Percentiles rank a stretch among this genome's conserved stretches.
phyloP scores from a whole-genome alignment of 768 basidiomycete genomes.

The Boletus rufocinnamomeus region DNA sequence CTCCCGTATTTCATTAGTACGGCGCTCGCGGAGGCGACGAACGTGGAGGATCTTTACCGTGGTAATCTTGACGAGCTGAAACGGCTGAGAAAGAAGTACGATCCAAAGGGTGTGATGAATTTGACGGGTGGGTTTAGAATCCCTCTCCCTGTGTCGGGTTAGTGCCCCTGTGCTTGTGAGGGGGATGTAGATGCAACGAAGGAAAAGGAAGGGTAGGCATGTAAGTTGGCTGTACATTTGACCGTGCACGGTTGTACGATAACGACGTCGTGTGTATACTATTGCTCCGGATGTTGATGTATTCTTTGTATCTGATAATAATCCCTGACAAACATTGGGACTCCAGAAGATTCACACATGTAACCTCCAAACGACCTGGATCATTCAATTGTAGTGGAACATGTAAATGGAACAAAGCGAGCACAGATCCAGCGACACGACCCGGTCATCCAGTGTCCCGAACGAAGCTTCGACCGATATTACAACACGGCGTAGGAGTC shows the following conservation, averaged over 20 bases:
- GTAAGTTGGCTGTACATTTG: not conserved
- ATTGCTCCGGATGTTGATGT: not conserved
- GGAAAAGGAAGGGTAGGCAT: not conserved
- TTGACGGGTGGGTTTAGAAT: slow-evolving; percentile 21
- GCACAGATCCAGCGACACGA: not conserved
- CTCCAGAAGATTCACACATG: too few species aligned
- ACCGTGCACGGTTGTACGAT: not conserved
- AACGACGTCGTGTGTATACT: not conserved
- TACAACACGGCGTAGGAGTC: slow-evolving; percentile 7
- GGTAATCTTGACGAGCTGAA: slow-evolving; percentile 3
- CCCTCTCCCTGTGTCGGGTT: not conserved
- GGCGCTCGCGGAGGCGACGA: slow-evolving; percentile 8
- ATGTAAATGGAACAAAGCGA: too few species aligned
- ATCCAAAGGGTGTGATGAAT: slow-evolving; percentile 18
- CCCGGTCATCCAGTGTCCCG: not conserved
- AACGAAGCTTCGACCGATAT: not conserved
- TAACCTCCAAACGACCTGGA: too few species aligned
- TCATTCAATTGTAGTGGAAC: too few species aligned
- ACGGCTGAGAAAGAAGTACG: slow-evolving; percentile 3
- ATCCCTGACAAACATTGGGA: not conserved
- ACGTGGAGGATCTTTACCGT: slow-evolving; percentile 8
- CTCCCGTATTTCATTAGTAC: slow-evolving; percentile 15
- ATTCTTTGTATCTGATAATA: not conserved
- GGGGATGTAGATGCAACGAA: not conserved
- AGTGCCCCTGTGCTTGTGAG: not conserved